These are phyloP conservation scores for Geosmithia putterillii DNA, from an alignment of 2,329 filamentous ascomycete genomes.

Conservation along the genomic window DNA sequence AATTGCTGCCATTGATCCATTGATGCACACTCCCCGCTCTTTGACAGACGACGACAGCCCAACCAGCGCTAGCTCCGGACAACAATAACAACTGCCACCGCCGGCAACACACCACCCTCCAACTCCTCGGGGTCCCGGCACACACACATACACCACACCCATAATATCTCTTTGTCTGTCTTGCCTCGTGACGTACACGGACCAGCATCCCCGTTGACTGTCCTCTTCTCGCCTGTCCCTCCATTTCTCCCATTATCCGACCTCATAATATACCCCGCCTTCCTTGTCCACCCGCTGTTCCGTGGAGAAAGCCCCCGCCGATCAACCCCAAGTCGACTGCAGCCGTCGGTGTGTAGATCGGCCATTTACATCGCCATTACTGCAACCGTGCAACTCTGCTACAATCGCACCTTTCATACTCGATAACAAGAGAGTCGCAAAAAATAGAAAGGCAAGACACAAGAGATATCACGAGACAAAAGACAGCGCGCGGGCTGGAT, in stretches of 20 bases:
- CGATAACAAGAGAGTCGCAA: background rate
- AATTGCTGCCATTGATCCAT: background rate
- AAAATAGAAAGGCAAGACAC: background rate
- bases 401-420: background rate
- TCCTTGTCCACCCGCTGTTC: background rate
- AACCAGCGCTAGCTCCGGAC: too few species aligned
- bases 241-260: background rate
- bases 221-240: too few species aligned
- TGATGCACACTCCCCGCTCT: background rate
- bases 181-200: background rate
- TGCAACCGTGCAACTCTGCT: too few species aligned
- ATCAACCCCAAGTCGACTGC: background rate
- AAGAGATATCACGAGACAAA: background rate
- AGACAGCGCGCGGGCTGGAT: background rate
- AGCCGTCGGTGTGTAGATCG: background rate
- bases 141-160: too few species aligned
- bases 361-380: background rate
- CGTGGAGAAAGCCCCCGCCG: background rate
- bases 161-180: background rate
- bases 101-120: background rate
- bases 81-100: background rate
- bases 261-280: background rate
- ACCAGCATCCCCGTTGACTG: background rate
- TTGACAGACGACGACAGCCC: background rate
- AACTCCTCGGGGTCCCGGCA: too few species aligned